Evolutionary conservation across 2,329 filamentous ascomycete species (phyloP).

Genomic region (Didymella keratinophila): DNA sequence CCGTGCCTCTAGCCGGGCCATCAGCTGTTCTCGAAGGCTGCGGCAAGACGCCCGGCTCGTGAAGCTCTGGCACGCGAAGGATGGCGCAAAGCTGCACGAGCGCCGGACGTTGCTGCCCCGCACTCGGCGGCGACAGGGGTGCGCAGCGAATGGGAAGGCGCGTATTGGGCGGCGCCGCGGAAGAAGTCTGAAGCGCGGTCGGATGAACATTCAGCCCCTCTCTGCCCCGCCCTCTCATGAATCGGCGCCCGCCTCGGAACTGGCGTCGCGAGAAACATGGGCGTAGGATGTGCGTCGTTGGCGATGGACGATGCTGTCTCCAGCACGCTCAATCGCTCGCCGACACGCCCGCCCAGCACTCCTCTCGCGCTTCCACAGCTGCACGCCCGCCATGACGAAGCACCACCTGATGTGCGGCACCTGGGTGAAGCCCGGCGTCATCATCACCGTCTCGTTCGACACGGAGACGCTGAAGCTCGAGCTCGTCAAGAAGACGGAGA

Average conservation of each 20-base stretch:
- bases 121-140: conserved; percentile 13
- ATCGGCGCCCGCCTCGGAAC: conserved; percentile 12
- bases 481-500: conserved; percentile 80
- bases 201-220: conserved; percentile 40
- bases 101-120: conserved; percentile 40
- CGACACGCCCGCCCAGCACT: conserved; percentile 2
- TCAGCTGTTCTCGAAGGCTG: conserved; percentile 16
- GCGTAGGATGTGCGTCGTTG: conserved; percentile 7
- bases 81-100: conserved; percentile 21
- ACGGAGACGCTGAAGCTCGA: conserved; percentile 78
- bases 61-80: conserved; percentile 15
- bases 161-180: not conserved
- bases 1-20: conserved; percentile 34
- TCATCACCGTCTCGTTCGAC: conserved; percentile 89
- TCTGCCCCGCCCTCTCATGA: conserved; percentile 39
- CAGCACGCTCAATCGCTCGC: conserved; percentile 13
- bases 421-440: conserved; percentile 88
- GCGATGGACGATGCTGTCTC: conserved; percentile 14
- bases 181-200: conserved; percentile 23
- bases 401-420: conserved; percentile 93
- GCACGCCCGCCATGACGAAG: conserved; percentile 64
- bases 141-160: conserved; percentile 65
- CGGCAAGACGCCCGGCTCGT: conserved; percentile 34
- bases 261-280: conserved; percentile 24
- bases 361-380: conserved; percentile 8